Evolutionary conservation across 106 monocot species (phyloP).

Genomic region (Amphibolis antarctica): DNA sequence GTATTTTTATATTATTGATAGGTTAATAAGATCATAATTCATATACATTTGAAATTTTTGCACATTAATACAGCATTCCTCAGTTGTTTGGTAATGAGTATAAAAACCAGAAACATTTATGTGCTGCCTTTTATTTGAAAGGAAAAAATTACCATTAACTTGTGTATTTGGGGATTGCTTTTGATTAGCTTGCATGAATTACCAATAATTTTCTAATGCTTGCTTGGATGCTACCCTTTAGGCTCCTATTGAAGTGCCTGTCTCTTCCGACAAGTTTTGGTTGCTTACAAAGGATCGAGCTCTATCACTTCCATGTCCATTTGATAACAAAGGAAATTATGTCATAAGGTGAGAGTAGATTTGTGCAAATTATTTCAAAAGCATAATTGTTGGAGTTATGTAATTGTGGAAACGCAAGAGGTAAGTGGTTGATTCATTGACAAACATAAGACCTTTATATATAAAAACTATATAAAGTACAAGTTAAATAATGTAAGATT

Average conservation of each 20-base stretch:
- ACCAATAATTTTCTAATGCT: neutral
- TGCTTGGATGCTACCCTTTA: slow-evolving; percentile 9
- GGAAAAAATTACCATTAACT: neutral
- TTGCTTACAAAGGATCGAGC: slow-evolving; percentile 49
- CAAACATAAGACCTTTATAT: too few species aligned
- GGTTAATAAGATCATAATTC: neutral
- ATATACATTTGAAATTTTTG: too few species aligned
- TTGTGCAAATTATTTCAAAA: too few species aligned
- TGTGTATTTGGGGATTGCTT: neutral
- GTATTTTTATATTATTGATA: too few species aligned
- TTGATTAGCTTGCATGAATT: neutral
- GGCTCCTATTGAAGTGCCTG: slow-evolving; percentile 76
- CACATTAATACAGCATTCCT: too few species aligned
- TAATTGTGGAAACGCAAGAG: too few species aligned
- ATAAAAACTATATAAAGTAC: too few species aligned
- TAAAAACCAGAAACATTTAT: neutral
- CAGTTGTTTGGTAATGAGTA: too few species aligned
- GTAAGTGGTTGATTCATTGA: too few species aligned
- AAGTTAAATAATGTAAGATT: too few species aligned
- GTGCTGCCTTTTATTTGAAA: neutral
- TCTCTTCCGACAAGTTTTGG: slow-evolving; percentile 89
- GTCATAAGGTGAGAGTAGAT: slow-evolving; percentile 54
- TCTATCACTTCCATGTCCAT: slow-evolving; percentile 74
- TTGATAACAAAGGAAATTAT: slow-evolving; percentile 83
- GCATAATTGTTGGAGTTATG: too few species aligned